Conservation (phyloP, 176 grass and related monocot genomes). For the Eremochloa ophiuroides region DNA sequence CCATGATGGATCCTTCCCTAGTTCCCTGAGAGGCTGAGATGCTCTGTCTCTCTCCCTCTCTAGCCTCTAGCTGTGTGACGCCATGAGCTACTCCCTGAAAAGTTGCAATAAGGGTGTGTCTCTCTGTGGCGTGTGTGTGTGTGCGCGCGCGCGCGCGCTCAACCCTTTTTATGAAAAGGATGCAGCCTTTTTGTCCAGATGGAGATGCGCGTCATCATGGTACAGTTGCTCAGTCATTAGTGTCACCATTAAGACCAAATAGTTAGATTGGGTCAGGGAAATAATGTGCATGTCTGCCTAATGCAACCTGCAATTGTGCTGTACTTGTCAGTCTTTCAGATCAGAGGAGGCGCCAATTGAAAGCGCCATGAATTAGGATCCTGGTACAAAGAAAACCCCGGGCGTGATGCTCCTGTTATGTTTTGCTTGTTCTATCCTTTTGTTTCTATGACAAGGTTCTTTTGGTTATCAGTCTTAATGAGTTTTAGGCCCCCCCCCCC, state of each 20-base stretch:
- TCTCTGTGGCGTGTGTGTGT: background rate
- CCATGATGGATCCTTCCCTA: conserved; percentile 25
- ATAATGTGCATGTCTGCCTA: conserved; percentile 15
- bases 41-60: background rate
- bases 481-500: background rate
- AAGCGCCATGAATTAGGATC: conserved; percentile 31
- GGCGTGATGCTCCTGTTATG: background rate
- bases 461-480: background rate
- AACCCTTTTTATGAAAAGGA: conserved; percentile 20
- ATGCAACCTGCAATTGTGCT: conserved; percentile 2
- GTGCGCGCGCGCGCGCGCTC: background rate
- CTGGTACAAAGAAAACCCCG: conserved; percentile 5
- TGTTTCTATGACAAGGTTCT: background rate
- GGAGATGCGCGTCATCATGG: background rate
- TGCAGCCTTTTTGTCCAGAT: conserved; percentile 10
- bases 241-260: conserved; percentile 23
- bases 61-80: background rate
- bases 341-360: conserved; percentile 7
- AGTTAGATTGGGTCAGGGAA: conserved; percentile 22
- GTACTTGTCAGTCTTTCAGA: conserved; percentile 16
- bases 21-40: background rate
- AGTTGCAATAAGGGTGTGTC: conserved; percentile 11
- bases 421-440: conserved; percentile 30
- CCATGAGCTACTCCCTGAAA: conserved; percentile 29
- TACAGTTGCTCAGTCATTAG: conserved; percentile 6